These are phyloP conservation scores for Licmophora abbreviata DNA, from an alignment of 108 stramenopile genomes.

Conservation along the genomic window DNA sequence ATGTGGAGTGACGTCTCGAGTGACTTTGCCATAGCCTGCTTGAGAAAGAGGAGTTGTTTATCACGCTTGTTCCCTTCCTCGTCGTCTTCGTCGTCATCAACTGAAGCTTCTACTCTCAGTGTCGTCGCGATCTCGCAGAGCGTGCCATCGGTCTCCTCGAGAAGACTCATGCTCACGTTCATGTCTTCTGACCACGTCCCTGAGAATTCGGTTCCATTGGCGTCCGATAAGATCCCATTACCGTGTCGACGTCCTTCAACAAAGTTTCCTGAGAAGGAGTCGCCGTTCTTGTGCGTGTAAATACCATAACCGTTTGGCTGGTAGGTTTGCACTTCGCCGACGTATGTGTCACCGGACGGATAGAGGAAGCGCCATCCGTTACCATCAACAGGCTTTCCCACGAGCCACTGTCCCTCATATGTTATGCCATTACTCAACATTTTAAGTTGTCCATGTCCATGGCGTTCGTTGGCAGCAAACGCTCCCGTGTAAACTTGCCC, in stretches of 20 bases:
- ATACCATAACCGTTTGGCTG: slow-evolving; percentile 3
- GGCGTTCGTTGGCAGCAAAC: neutral
- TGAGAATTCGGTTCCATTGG: slow-evolving; percentile 25
- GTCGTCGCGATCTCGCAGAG: slow-evolving; percentile 2
- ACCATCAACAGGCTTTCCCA: neutral
- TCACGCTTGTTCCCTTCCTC: slow-evolving; percentile 33
- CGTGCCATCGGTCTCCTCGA: slow-evolving; percentile 31
- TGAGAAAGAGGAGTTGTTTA: neutral
- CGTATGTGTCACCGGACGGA: neutral
- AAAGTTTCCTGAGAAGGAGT: slow-evolving; percentile 33
- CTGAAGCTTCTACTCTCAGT: neutral
- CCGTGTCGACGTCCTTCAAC: slow-evolving; percentile 23
- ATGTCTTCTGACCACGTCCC: slow-evolving; percentile 29
- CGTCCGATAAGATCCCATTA: slow-evolving; percentile 27
- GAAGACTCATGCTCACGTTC: slow-evolving; percentile 25
- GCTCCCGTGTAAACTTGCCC: slow-evolving; percentile 8
- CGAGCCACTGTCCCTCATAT: slow-evolving; percentile 1
- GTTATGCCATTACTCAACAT: slow-evolving; percentile 8
- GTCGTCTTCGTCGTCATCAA: slow-evolving; percentile 16
- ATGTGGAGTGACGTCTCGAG: neutral
- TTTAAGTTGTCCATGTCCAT: slow-evolving; percentile 5
- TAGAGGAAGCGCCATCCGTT: slow-evolving; percentile 5
- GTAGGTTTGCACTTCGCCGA: neutral
- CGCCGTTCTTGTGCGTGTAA: neutral
- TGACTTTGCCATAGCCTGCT: neutral